Percentiles rank a stretch among this genome's conserved stretches.
These are phyloP conservation scores for Podaxis sp. DNA, from an alignment of 768 basidiomycete species.

Conservation along the genomic window DNA sequence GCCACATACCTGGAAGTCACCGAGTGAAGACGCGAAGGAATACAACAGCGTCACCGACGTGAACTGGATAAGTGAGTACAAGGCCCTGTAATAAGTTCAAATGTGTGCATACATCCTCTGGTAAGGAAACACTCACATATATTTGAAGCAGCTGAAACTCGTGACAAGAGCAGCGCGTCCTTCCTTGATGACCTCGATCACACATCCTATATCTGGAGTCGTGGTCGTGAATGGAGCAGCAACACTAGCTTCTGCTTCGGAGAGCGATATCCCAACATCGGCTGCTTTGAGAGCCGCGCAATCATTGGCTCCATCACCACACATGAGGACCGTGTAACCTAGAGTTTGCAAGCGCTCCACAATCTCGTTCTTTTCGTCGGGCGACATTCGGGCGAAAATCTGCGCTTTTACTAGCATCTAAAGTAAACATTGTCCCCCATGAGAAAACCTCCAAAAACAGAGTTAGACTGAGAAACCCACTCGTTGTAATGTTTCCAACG, in stretches of 20 bases:
- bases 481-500: conserved; percentile 90
- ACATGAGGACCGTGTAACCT: conserved; percentile 97
- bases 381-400: conserved; percentile 98
- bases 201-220: conserved; percentile 92
- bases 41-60: conserved; percentile 96
- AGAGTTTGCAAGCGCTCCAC: conserved; percentile 91
- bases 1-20: conserved; percentile 84
- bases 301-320: conserved; percentile 98
- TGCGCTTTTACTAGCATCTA: conserved; percentile 98
- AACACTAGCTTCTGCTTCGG: conserved; percentile 97
- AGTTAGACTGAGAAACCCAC: conserved; percentile 42
- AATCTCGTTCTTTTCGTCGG: conserved; percentile 98
- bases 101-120: conserved; percentile 1
- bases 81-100: conserved; percentile 59
- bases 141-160: conserved; percentile 99
- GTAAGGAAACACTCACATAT: conserved; percentile 69
- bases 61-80: conserved; percentile 98
- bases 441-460: neutral
- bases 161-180: conserved; percentile 95
- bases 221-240: conserved; percentile 97
- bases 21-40: conserved; percentile 93
- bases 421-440: neutral
- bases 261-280: conserved; percentile 94
- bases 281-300: conserved; percentile 98
- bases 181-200: conserved; percentile 95